Percentiles rank a stretch among this genome's conserved stretches.
These are phyloP conservation scores for Tolypocladium album DNA, from an alignment of 2,329 filamentous ascomycete species.

Conservation along the genomic window DNA sequence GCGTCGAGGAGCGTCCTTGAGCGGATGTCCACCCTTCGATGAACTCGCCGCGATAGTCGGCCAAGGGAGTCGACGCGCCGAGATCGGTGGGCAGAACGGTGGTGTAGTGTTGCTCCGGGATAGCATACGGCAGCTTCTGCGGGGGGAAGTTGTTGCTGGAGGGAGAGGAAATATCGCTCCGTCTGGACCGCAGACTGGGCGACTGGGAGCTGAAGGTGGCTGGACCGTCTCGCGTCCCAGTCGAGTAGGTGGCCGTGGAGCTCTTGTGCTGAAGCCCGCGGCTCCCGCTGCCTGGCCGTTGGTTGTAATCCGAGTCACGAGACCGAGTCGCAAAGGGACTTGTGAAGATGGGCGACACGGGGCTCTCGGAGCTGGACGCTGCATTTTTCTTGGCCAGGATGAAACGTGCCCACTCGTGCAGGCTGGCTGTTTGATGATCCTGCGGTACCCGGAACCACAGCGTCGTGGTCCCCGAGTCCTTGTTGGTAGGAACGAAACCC, in stretches of 20 bases:
- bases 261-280: slow-evolving; percentile 34
- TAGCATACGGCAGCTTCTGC: slow-evolving; percentile 25
- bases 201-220: slow-evolving; percentile 45
- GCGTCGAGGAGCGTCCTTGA: slow-evolving; percentile 45
- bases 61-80: slow-evolving; percentile 43
- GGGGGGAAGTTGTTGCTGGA: slow-evolving; percentile 35
- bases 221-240: slow-evolving; percentile 35
- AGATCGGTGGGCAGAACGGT: slow-evolving; percentile 42
- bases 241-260: slow-evolving; percentile 36
- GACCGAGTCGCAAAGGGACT: slow-evolving; percentile 38
- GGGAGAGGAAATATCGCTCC: slow-evolving; percentile 51
- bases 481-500: slow-evolving; percentile 39
- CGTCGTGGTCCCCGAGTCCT: slow-evolving; percentile 35
- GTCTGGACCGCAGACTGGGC: slow-evolving; percentile 49
- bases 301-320: slow-evolving; percentile 31
- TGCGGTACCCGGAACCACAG: slow-evolving; percentile 46
- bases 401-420: slow-evolving; percentile 50
- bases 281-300: slow-evolving; percentile 33
- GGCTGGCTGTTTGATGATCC: slow-evolving; percentile 38
- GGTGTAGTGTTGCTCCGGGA: slow-evolving; percentile 37
- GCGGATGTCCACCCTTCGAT: slow-evolving; percentile 51
- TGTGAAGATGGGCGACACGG: slow-evolving; percentile 41
- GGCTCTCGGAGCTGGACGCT: slow-evolving; percentile 36
- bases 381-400: slow-evolving; percentile 36
- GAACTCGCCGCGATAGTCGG: slow-evolving; percentile 43